These are phyloP conservation scores for Tilletia caries DNA, from an alignment of 1,284 basidiomycete genomes.

Conservation along the genomic window DNA sequence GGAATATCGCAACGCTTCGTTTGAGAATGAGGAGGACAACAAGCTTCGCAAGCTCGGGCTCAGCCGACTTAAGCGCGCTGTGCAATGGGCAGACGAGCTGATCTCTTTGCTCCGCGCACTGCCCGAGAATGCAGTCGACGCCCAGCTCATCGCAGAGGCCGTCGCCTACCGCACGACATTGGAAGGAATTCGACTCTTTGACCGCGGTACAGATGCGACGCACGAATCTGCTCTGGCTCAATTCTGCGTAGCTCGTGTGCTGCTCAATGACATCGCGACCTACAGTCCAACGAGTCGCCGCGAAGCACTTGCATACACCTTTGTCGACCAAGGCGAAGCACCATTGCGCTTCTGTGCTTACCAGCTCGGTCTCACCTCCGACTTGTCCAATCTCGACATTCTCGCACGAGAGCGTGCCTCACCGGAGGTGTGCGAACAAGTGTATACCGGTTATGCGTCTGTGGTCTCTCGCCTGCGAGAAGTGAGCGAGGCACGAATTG, in stretches of 20 bases:
- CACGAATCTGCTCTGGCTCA: conserved; percentile 71
- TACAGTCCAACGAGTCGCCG: conserved; percentile 74
- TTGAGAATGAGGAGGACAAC: conserved; percentile 60
- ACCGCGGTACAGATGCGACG: conserved; percentile 59
- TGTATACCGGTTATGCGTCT: conserved; percentile 67
- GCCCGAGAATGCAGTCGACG: conserved; percentile 22
- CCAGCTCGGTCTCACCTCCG: conserved; percentile 61
- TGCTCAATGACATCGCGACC: conserved; percentile 71
- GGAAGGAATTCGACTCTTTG: conserved; percentile 56
- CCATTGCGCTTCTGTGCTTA: conserved; percentile 90
- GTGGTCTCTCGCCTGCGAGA: conserved; percentile 57
- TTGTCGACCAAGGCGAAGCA: conserved; percentile 81
- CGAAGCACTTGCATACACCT: conserved; percentile 80
- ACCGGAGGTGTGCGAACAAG: conserved; percentile 61
- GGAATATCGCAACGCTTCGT: conserved; percentile 65
- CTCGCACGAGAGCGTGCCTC: conserved; percentile 67
- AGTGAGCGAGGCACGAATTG: conserved; percentile 55
- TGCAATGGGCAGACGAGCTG: conserved; percentile 76
- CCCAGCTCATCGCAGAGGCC: conserved; percentile 32
- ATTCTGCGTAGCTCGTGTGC: conserved; percentile 70
- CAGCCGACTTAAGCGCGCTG: conserved; percentile 75
- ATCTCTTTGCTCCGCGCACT: conserved; percentile 62
- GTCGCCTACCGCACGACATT: conserved; percentile 67
- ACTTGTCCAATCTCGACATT: conserved; percentile 68
- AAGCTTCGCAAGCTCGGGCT: conserved; percentile 70